These are phyloP conservation scores for Chalciporus piperatoides DNA, from an alignment of 1,284 basidiomycete genomes.

Conservation along the genomic window DNA sequence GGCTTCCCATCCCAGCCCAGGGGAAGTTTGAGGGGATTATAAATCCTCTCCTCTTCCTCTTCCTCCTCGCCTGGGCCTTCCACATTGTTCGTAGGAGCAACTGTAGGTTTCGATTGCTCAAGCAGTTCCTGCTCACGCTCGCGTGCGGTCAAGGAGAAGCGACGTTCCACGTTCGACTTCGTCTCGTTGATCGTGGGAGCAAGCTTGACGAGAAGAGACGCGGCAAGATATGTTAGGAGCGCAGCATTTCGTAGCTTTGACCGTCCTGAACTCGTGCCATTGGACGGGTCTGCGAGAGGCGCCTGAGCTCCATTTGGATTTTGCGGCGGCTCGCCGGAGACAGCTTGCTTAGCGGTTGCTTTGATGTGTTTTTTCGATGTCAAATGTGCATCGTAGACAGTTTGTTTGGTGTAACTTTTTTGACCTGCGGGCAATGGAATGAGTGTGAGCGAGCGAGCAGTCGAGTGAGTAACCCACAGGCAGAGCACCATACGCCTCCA, in stretches of 20 bases:
- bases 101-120: constrained; percentile 74
- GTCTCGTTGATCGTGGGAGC: constrained; percentile 79
- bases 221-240: constrained; percentile 67
- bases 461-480: constrained; percentile 61
- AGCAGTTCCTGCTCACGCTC: constrained; percentile 93
- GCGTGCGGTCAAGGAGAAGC: constrained; percentile 92
- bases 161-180: constrained; percentile 93
- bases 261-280: constrained; percentile 41
- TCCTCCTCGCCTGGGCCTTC: constrained; percentile 71
- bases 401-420: constrained; percentile 93
- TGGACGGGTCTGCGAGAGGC: constrained; percentile 24
- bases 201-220: constrained; percentile 64
- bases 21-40: constrained; percentile 97
- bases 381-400: constrained; percentile 95
- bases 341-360: constrained; percentile 70
- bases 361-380: constrained; percentile 95
- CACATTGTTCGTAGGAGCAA: constrained; percentile 48
- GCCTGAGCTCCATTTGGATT: constrained; percentile 59
- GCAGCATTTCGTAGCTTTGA: constrained; percentile 70
- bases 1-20: constrained; percentile 98
- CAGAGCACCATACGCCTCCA: constrained; percentile 89
- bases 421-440: constrained; percentile 57
- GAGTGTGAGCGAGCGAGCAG: constrained; percentile 6
- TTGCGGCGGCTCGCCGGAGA: constrained; percentile 47
- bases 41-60: constrained; percentile 92